Evolutionary conservation across 495 filamentous ascomycete species (phyloP), one percentile per base, ranked within the genome.

Genomic region (Xylaria sp.): DNA sequence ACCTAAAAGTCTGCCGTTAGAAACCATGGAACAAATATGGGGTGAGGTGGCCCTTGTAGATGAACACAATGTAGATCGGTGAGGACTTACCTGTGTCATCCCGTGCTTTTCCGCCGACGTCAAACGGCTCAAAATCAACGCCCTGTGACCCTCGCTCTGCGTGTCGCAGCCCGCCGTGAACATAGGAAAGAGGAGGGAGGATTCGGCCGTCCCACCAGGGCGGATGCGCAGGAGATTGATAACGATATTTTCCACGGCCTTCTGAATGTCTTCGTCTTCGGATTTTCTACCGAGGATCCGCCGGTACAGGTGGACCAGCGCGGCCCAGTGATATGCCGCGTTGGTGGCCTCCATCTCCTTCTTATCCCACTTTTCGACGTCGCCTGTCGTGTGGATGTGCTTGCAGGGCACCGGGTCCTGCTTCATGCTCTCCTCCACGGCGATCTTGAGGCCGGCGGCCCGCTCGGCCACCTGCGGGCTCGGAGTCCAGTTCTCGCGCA

Each of bases 81-180:
- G 14, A 37, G 31, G 35, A 77, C 82, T 78, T 73, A 87, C 89
- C 83, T 94, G 92, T 61, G 89, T 92, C 88, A 97, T 88, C 0
- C 93, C 93, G 68, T 88, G 89, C 35, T 87, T 87, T 80, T 96
- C 93, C 24, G 95, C 84, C 55, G 85, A 85, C 76, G 86, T 84
- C 78, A 97, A 85, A 59, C 93, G 81, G 71, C 89, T 86, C 74
- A 93, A 82, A 21, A 95, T 89, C 70, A 89, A 86, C 26, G 80
- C 75, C 46, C 90, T 82, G 66, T 91, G 88, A 14, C 77, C 76
- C 35, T 80, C 69, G 57, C 90, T 85, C 57, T 81, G 77, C 3
- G 90, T 88, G 75, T 96, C 93, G 75, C 92, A 95, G 1, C 93
- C 93, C 6, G 93, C 93, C 11, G 91, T 92, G 79, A 97, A 96